Base-by-base conservation (phyloP, 2,329 filamentous ascomycete genomes). In the Neofusicoccum cordaticola region DNA sequence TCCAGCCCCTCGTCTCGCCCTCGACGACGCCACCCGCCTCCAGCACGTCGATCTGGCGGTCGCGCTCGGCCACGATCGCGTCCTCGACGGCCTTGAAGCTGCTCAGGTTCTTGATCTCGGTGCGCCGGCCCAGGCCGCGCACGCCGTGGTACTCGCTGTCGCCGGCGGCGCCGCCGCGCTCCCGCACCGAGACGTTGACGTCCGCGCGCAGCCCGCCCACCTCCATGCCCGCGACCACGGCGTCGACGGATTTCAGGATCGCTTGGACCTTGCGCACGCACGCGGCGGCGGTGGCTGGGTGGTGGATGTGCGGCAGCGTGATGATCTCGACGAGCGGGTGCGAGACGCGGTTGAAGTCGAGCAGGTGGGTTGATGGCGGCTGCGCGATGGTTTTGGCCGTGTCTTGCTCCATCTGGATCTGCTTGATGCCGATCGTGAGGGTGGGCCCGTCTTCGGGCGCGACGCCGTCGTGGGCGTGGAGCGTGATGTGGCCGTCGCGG, bases 381-480 rank as follows among this genome's bases (percentile, higher is more conserved):
- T 94, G 89, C 34, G 91, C 88, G 44, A 93, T 85, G 0, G 94
- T 97, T 78, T 98, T 98, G 69, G 93, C 95, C 0, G 95, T 98
- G 75, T 99, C 95, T 78, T 99, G 95, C 79, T 99, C 95, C 81
- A 99, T 89, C 78, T 99, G 95, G 8, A 99, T 85, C 77, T 98
- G 95, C 76, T 95, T 91, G 73, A 99, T 96, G 35, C 90, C 89
- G 57, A 99, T 84, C 0, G 81, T 83, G 19, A 97, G 79, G n/a
- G 83, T 79, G 17, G 89, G 82, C 0, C 90, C 90, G 70, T 93
- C 90, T 70, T 91, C 85, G 0, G 86, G 82, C 0, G 89, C 88
- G 67, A 97, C 91, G 1, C 93, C 93, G 73, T 97, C 94, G 65
- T 92, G 84, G 3, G 86, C 79, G 44, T 84, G 85, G 5, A 99